phyloP scores from a whole-genome alignment of 2,329 filamentous ascomycete genomes.

The Aspergillus brasiliensis region DNA sequence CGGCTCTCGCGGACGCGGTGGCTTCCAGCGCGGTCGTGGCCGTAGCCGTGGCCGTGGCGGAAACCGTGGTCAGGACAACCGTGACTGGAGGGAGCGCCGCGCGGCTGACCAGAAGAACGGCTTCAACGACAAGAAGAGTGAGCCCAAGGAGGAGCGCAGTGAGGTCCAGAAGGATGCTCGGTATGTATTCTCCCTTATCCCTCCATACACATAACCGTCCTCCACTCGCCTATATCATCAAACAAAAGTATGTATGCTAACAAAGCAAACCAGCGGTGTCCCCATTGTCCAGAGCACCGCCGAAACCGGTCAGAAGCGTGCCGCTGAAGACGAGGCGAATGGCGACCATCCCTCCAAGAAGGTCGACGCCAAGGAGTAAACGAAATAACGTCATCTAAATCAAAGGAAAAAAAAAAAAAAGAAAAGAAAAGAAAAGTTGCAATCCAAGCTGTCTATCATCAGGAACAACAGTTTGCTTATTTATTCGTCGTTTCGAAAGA shows the following conservation, averaged over 20 bases:
- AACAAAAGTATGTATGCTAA: background rate
- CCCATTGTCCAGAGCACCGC: constrained; percentile 46
- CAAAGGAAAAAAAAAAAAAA: background rate
- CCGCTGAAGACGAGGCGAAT: constrained; percentile 36
- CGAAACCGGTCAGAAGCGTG: constrained; percentile 48
- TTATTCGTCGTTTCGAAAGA: constrained; percentile 19
- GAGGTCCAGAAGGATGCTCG: constrained; percentile 45
- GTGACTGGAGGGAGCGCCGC: constrained; percentile 50
- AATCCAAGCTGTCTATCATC: background rate
- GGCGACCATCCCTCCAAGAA: constrained; percentile 51
- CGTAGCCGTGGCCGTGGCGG: constrained; percentile 47
- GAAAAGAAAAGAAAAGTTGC: background rate
- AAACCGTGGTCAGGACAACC: constrained; percentile 34
- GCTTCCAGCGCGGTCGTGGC: constrained; percentile 48
- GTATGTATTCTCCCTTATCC: constrained; percentile 27
- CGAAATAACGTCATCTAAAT: background rate
- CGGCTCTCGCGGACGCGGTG: constrained; percentile 35
- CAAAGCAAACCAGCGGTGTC: constrained; percentile 39
- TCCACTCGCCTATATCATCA: background rate
- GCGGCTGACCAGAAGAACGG: constrained; percentile 48
- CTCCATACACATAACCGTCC: background rate
- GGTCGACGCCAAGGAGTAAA: constrained; percentile 49
- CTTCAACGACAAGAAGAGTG: constrained; percentile 31
- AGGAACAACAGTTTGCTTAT: constrained; percentile 8
- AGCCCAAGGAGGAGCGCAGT: constrained; percentile 26